Conservation (phyloP, 73 alveolate species). For the Urostyla sp. region DNA sequence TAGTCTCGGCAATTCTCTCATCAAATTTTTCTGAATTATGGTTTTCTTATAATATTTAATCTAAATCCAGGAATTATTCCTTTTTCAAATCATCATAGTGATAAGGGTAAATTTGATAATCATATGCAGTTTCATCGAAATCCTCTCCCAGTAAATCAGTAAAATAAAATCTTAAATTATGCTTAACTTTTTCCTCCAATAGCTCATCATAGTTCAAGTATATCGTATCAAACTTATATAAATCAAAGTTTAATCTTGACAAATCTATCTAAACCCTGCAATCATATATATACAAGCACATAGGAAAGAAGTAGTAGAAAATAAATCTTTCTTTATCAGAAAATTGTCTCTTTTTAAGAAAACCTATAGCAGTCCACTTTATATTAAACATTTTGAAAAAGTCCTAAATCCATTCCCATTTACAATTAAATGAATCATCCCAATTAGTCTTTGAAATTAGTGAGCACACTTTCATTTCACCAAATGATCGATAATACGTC, state of each 20-base stretch:
- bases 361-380: background rate
- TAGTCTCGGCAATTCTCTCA: background rate
- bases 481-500: constrained; percentile 50
- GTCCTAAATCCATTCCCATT: constrained; percentile 52
- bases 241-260: constrained; percentile 9
- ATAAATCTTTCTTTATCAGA: constrained; percentile 48
- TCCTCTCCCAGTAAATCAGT: constrained; percentile 47
- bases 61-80: no score
- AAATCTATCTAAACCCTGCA: constrained; percentile 4
- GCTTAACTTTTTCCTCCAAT: background rate
- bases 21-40: no score
- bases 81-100: no score
- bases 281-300: constrained; percentile 51
- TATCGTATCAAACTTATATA: constrained; percentile 30
- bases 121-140: constrained; percentile 55
- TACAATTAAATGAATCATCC: constrained; percentile 58
- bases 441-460: constrained; percentile 41
- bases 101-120: constrained; percentile 45
- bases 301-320: constrained; percentile 42
- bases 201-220: constrained; percentile 19
- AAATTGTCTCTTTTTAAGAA: constrained; percentile 31
- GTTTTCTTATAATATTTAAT: no score
- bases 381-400: constrained; percentile 48
- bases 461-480: constrained; percentile 52
- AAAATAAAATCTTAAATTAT: constrained; percentile 9